Evolutionary conservation across 129 eudicot species (phyloP).

Genomic region (Pulicaria dysenterica): DNA sequence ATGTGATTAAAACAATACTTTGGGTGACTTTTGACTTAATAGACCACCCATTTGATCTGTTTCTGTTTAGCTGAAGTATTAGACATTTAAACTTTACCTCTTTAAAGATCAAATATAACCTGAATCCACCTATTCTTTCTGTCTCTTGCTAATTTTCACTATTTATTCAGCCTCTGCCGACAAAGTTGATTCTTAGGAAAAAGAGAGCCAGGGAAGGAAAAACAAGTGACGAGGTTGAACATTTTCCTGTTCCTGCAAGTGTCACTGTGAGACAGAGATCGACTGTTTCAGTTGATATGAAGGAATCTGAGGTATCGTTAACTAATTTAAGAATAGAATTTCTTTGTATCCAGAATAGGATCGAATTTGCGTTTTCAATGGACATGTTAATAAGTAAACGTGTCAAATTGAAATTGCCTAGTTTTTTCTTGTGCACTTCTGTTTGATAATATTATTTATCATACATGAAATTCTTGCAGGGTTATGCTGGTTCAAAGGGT

Average conservation of each 20-base stretch:
- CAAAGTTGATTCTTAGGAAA: conserved; percentile 77
- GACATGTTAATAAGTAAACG: neutral
- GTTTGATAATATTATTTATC: neutral
- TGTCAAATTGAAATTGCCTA: neutral
- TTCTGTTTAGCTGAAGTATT: neutral
- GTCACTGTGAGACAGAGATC: conserved; percentile 77
- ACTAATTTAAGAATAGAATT: neutral
- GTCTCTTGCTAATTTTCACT: conserved; percentile 6
- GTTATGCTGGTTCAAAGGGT: conserved; percentile 26
- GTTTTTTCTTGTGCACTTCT: neutral
- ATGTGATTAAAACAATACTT: neutral
- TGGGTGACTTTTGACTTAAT: neutral
- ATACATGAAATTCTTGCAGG: conserved; percentile 15
- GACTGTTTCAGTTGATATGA: conserved; percentile 53
- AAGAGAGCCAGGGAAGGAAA: conserved; percentile 89
- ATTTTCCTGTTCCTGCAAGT: conserved; percentile 72
- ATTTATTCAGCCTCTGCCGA: conserved; percentile 79
- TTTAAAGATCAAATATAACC: neutral
- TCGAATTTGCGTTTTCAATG: too few species aligned
- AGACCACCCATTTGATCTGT: neutral
- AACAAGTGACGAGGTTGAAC: conserved; percentile 78
- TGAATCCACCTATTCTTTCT: neutral
- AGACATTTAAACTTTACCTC: neutral
- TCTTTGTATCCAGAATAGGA: too few species aligned
- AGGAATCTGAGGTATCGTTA: conserved; percentile 57